phyloP scores from a whole-genome alignment of 2,329 filamentous ascomycete species.

The Verticillium nubilum region DNA sequence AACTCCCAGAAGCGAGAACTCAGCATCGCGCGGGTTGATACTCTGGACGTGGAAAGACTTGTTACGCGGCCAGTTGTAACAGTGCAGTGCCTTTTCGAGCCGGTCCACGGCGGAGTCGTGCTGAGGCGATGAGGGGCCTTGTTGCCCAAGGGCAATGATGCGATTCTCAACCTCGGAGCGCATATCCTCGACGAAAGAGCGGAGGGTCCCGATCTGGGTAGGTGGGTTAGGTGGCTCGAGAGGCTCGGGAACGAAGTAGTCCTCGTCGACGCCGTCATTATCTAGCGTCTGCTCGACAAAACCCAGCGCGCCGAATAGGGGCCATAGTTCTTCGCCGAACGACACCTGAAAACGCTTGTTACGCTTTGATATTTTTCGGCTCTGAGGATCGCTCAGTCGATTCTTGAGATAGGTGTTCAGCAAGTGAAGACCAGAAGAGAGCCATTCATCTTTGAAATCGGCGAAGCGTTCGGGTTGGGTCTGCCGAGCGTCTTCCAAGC shows the following conservation, averaged over 20 bases:
- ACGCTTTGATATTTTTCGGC: slow-evolving; percentile 44
- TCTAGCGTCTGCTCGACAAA: slow-evolving; percentile 36
- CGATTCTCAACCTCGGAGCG: slow-evolving; percentile 41
- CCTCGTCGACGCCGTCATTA: slow-evolving; percentile 32
- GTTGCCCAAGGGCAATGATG: slow-evolving; percentile 21
- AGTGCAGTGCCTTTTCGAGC: slow-evolving; percentile 8
- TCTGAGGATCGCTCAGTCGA: slow-evolving; percentile 28
- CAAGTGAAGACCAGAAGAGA: slow-evolving; percentile 34
- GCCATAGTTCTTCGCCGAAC: slow-evolving; percentile 44
- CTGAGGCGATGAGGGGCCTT: background rate
- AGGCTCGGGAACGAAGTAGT: slow-evolving; percentile 26
- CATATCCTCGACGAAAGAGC: slow-evolving; percentile 45
- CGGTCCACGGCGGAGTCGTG: slow-evolving; percentile 1
- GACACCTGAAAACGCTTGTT: slow-evolving; percentile 52
- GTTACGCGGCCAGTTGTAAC: slow-evolving; percentile 6
- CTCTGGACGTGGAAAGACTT: background rate
- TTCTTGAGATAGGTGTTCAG: slow-evolving; percentile 48
- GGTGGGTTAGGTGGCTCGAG: slow-evolving; percentile 17
- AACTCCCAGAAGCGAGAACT: slow-evolving; percentile 8
- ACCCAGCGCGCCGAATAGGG: slow-evolving; percentile 42
- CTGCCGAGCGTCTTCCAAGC: slow-evolving; percentile 31
- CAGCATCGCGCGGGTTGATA: slow-evolving; percentile 1
- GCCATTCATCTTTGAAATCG: slow-evolving; percentile 33
- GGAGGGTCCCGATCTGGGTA: slow-evolving; percentile 33
- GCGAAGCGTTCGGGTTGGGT: slow-evolving; percentile 44